Conservation (phyloP, 225 moss, liverwort and hornwort species). For the Pseudisothecium myosuroides region DNA sequence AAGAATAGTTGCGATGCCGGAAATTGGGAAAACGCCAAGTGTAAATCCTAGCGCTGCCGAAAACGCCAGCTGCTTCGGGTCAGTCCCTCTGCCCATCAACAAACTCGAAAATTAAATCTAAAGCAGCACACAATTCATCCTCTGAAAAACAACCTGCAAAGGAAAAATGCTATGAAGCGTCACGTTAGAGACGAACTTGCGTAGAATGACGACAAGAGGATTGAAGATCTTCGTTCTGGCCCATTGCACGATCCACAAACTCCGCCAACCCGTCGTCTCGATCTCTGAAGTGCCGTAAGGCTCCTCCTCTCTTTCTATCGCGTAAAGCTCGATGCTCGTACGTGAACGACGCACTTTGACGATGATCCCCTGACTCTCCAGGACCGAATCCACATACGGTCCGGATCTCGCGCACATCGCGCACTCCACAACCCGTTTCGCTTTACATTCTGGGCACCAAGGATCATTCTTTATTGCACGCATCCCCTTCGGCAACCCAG, state of each 20-base stretch:
- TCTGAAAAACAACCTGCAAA: background rate
- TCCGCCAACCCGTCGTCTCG: constrained; percentile 29
- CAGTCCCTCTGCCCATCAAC: constrained; percentile 39
- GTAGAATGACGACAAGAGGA: constrained; percentile 39
- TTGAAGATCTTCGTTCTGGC: constrained; percentile 22
- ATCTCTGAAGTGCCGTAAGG: background rate
- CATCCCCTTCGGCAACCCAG: constrained; percentile 44
- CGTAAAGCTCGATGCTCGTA: background rate
- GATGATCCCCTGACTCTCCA: constrained; percentile 87
- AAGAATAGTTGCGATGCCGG: constrained; percentile 62
- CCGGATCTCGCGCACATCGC: constrained; percentile 74
- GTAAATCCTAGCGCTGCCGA: constrained; percentile 71
- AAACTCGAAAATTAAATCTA: background rate
- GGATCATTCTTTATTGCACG: constrained; percentile 50
- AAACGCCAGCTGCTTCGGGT: constrained; percentile 68
- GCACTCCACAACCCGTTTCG: constrained; percentile 72
- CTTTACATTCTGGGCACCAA: constrained; percentile 41
- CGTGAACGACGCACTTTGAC: constrained; percentile 76
- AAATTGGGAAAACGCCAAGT: constrained; percentile 71
- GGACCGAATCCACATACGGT: constrained; percentile 59
- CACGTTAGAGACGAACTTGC: background rate
- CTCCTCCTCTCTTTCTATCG: constrained; percentile 12
- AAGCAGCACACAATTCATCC: background rate
- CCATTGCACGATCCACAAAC: constrained; percentile 49
- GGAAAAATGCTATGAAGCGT: background rate